Conservation (phyloP, 1,284 basidiomycete species). For the Moesziomyces sp. region DNA sequence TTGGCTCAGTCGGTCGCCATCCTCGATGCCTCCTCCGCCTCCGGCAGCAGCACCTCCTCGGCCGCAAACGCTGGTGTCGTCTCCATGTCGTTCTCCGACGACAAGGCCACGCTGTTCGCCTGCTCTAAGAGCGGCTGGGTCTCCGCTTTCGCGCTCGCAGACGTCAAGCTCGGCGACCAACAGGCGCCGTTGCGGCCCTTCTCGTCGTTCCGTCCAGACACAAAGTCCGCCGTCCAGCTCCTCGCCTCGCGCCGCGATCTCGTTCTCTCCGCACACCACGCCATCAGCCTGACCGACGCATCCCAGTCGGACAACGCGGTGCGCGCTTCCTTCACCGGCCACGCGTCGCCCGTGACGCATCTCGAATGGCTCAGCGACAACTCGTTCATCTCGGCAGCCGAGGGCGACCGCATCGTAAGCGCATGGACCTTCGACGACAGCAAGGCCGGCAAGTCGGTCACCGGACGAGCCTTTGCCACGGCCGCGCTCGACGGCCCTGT, state of each 20-base stretch:
- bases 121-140: constrained; percentile 56
- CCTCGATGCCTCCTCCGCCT: constrained; percentile 50
- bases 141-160: constrained; percentile 31
- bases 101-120: constrained; percentile 36
- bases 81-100: constrained; percentile 39
- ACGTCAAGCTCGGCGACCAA: constrained; percentile 38
- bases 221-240: constrained; percentile 41
- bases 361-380: constrained; percentile 50
- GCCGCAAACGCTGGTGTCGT: constrained; percentile 42
- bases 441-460: constrained; percentile 29
- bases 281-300: constrained; percentile 41
- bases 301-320: constrained; percentile 14
- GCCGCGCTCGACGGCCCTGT: constrained; percentile 67
- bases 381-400: constrained; percentile 77
- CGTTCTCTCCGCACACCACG: constrained; percentile 55
- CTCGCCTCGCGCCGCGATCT: constrained; percentile 23
- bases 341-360: constrained; percentile 62
- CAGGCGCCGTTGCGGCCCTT: constrained; percentile 20
- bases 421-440: constrained; percentile 72
- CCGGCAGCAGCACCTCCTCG: constrained; percentile 45
- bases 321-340: constrained; percentile 49
- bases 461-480: constrained; percentile 58
- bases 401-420: constrained; percentile 80
- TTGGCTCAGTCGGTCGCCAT: constrained; percentile 55
- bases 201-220: constrained; percentile 45